Conservation (phyloP, 139 green algal species). For the Eudorina sp. region DNA sequence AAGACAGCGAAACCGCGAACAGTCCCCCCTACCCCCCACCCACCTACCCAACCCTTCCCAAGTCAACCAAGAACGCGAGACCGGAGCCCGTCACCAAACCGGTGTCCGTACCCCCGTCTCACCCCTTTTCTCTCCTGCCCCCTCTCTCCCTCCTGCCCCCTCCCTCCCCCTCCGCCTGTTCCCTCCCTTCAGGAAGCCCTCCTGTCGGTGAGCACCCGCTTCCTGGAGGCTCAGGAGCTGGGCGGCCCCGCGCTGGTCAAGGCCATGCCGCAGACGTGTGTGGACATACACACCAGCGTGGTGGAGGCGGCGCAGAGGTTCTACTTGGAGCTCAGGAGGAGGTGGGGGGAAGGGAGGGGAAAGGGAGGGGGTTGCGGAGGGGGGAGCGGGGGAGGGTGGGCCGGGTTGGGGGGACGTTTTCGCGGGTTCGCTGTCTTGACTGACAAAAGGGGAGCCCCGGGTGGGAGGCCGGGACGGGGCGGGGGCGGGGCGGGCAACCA, state of each 20-base stretch:
- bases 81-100: too few species aligned
- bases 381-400: constrained; percentile 15
- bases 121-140: not conserved
- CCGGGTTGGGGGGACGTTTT: not conserved
- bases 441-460: too few species aligned
- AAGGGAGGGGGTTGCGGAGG: not conserved
- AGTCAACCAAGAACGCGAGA: too few species aligned
- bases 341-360: constrained; percentile 35
- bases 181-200: constrained; percentile 57
- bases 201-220: constrained; percentile 57
- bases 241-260: constrained; percentile 30
- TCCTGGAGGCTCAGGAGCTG: constrained; percentile 55
- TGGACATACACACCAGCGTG: constrained; percentile 77
- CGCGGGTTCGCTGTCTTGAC: too few species aligned
- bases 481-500: too few species aligned
- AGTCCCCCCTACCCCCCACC: not conserved
- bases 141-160: not conserved
- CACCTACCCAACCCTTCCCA: not conserved
- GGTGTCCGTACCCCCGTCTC: too few species aligned
- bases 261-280: constrained; percentile 55
- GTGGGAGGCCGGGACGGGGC: too few species aligned
- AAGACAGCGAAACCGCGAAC: too few species aligned
- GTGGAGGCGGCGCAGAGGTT: constrained; percentile 63
- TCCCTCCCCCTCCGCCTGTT: not conserved
- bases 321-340: constrained; percentile 72